Percentiles rank a stretch among this genome's conserved stretches.
Conservation (phyloP, 2,329 filamentous ascomycete genomes). For the Exophiala sideris region DNA sequence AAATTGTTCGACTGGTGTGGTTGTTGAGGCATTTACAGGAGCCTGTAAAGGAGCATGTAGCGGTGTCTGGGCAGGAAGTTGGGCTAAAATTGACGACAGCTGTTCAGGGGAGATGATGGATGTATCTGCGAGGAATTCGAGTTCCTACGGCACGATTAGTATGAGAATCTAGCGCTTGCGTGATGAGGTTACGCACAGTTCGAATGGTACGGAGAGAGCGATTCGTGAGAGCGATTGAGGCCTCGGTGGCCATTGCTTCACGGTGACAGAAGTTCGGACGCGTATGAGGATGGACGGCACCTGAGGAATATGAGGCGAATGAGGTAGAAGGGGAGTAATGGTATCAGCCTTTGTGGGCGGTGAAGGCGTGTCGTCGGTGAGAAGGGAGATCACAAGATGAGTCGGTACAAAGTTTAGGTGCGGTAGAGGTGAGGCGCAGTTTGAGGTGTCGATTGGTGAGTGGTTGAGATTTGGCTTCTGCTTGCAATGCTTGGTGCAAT, state of each 20-base stretch:
- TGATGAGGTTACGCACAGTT: conserved; percentile 56
- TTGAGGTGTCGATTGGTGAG: not conserved
- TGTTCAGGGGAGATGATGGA: conserved; percentile 71
- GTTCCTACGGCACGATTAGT: conserved; percentile 59
- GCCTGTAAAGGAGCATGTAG: conserved; percentile 34
- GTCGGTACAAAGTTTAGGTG: not conserved
- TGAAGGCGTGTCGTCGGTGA: conserved; percentile 13
- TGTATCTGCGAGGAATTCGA: conserved; percentile 82
- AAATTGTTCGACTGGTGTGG: conserved; percentile 39
- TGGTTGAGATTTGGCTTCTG: not conserved
- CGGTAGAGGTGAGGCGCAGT: conserved; percentile 9
- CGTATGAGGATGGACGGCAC: conserved; percentile 8
- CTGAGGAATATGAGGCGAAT: conserved; percentile 4
- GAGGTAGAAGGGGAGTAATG: conserved; percentile 17
- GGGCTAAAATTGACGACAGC: conserved; percentile 69
- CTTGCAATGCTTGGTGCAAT: not conserved
- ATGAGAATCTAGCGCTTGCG: conserved; percentile 7
- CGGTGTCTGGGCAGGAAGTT: conserved; percentile 66
- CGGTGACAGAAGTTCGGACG: conserved; percentile 11
- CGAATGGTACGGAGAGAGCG: conserved; percentile 84
- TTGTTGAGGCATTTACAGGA: conserved; percentile 35
- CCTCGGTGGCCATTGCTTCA: conserved; percentile 30
- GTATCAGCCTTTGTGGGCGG: conserved; percentile 13
- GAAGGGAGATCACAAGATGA: not conserved
- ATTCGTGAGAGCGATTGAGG: conserved; percentile 63